Conservation (phyloP, 768 basidiomycete genomes). For the Cystobasidium ongulense region DNA sequence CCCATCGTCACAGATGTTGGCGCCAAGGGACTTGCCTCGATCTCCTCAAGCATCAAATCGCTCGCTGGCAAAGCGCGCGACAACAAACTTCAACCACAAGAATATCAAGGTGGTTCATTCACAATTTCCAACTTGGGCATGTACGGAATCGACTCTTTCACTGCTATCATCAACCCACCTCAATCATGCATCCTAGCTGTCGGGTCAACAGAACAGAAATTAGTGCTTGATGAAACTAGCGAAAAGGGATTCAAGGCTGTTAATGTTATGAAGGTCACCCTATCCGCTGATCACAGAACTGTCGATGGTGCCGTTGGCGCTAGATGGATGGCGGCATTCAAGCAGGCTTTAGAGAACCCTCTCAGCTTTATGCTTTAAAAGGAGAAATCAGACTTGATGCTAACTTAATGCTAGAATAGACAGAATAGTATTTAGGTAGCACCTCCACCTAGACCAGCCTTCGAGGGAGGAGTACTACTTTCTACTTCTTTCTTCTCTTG, state of each 20-base stretch:
- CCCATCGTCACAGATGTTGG: slow-evolving; percentile 93
- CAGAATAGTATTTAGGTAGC: too few relatives aligned
- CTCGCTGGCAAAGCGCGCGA: slow-evolving; percentile 94
- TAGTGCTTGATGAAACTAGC: slow-evolving; percentile 77
- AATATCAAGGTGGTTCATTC: slow-evolving; percentile 99
- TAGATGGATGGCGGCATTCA: slow-evolving; percentile 79
- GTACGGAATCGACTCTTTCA: slow-evolving; percentile 82
- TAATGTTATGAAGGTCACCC: slow-evolving; percentile 88
- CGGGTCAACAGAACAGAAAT: slow-evolving; percentile 72
- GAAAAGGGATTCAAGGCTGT: slow-evolving; percentile 91
- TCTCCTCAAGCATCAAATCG: slow-evolving; percentile 83
- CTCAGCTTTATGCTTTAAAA: slow-evolving; percentile 33
- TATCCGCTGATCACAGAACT: slow-evolving; percentile 88
- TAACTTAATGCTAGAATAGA: background rate
- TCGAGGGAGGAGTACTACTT: too few relatives aligned
- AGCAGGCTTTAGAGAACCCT: slow-evolving; percentile 82
- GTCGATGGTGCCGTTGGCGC: slow-evolving; percentile 96
- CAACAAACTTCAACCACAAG: slow-evolving; percentile 84
- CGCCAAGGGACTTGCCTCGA: slow-evolving; percentile 80
- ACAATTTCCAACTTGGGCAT: slow-evolving; percentile 99
- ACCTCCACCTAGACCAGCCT: too few relatives aligned
- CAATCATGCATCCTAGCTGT: slow-evolving; percentile 97
- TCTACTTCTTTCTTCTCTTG: background rate
- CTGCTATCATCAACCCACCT: slow-evolving; percentile 97
- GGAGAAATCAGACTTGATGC: too few relatives aligned